These are phyloP conservation scores for Spathaspora sp. DNA, from an alignment of 805 yeast species.

Conservation along the genomic window DNA sequence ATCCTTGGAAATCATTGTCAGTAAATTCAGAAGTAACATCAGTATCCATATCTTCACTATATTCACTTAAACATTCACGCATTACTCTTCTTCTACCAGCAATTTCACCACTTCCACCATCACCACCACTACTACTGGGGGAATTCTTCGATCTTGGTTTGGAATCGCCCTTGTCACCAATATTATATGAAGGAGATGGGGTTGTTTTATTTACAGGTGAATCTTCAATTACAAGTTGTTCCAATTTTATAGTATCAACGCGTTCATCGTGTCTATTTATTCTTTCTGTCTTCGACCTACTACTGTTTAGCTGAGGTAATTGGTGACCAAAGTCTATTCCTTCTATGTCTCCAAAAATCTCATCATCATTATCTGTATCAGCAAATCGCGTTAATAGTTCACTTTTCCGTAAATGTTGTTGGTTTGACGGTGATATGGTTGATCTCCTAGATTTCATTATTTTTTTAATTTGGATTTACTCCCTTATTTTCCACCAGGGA, in stretches of 20 bases:
- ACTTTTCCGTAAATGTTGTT: not conserved
- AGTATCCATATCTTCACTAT: slow-evolving; percentile 36
- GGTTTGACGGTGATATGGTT: not conserved
- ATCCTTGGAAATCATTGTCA: slow-evolving; percentile 35
- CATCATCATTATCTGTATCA: slow-evolving; percentile 8
- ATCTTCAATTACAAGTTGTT: not conserved
- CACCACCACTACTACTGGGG: slow-evolving; percentile 1
- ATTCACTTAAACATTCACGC: slow-evolving; percentile 22
- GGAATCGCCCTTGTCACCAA: not conserved
- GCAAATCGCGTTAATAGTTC: slow-evolving; percentile 5
- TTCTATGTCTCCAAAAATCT: slow-evolving; percentile 10
- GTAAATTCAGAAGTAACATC: slow-evolving; percentile 36
- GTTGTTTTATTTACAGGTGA: not conserved
- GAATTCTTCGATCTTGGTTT: slow-evolving; percentile 17
- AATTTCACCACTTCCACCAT: too few species aligned
- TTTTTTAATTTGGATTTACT: not conserved
- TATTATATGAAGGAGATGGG: not conserved
- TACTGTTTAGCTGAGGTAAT: not conserved
- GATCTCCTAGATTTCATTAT: not conserved
- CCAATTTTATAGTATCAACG: slow-evolving; percentile 4
- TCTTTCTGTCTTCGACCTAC: not conserved
- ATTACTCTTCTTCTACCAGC: slow-evolving; percentile 4
- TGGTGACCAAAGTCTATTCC: slow-evolving; percentile 4
- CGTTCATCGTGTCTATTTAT: not conserved
- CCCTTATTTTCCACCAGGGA: not conserved